These are phyloP conservation scores for Zygosaccharomyces bailii DNA, from an alignment of 805 yeast genomes.

Conservation along the genomic window DNA sequence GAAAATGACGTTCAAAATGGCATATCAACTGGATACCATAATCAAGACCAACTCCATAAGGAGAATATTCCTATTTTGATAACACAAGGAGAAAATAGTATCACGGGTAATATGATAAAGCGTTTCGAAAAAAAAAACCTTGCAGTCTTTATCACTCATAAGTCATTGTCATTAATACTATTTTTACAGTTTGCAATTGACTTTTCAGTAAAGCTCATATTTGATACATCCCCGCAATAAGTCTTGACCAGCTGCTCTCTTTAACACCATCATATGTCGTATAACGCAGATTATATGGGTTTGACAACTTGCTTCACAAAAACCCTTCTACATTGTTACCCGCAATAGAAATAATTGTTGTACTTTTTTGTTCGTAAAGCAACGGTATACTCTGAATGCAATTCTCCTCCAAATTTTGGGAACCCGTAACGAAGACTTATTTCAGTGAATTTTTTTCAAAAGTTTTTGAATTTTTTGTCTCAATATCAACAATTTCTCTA, in stretches of 20 bases:
- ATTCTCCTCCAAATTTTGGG: slow-evolving; percentile 5
- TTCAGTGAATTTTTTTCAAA: slow-evolving; percentile 6
- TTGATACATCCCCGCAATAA: background rate
- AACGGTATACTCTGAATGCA: slow-evolving; percentile 5
- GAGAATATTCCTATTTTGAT: background rate
- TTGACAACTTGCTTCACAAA: slow-evolving; percentile 4
- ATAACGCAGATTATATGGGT: slow-evolving; percentile 3
- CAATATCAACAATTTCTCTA: background rate
- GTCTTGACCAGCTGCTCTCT: background rate
- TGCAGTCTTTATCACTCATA: background rate
- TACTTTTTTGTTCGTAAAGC: background rate
- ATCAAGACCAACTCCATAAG: background rate
- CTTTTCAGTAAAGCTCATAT: slow-evolving; percentile 1
- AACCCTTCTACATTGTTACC: slow-evolving; percentile 4
- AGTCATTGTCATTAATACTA: background rate
- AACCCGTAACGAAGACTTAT: background rate
- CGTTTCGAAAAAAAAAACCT: slow-evolving; percentile 2
- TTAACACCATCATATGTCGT: background rate
- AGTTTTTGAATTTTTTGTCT: background rate
- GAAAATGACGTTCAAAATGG: background rate
- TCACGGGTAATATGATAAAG: background rate
- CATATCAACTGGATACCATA: background rate
- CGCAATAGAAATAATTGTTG: background rate
- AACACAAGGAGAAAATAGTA: background rate
- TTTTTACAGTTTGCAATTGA: slow-evolving; percentile 1